Percentiles rank a stretch among this genome's conserved stretches.
Conservation (phyloP, 148 eudicot species). For the Rhododendron mucronatum region DNA sequence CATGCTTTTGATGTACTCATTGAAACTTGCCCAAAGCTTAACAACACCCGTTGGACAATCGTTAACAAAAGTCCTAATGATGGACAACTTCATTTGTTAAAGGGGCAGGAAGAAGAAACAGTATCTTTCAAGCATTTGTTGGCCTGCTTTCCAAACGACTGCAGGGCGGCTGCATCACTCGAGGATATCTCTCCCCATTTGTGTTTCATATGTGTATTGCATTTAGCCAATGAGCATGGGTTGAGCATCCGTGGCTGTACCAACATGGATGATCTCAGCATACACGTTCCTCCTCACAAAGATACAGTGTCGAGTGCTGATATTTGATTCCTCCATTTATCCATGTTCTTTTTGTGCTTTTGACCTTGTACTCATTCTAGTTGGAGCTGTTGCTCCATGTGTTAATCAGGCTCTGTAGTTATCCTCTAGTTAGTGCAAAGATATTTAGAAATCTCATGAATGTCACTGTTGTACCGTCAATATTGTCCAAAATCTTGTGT, state of each 20-base stretch:
- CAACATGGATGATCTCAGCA: slow-evolving; percentile 42
- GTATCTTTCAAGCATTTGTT: slow-evolving; percentile 48
- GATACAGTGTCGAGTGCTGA: not conserved
- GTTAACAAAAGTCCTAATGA: not conserved
- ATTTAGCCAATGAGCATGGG: slow-evolving; percentile 53
- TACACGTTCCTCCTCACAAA: slow-evolving; percentile 21
- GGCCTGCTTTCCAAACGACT: slow-evolving; percentile 41
- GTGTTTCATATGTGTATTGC: slow-evolving; percentile 54
- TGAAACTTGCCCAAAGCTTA: not conserved
- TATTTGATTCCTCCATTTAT: not conserved
- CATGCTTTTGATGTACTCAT: not conserved
- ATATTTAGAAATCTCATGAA: not conserved
- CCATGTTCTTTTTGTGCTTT: not conserved
- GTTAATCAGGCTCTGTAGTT: not conserved
- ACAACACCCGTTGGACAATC: not conserved
- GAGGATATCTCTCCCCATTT: slow-evolving; percentile 49
- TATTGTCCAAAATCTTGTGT: not conserved
- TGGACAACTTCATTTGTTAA: not conserved
- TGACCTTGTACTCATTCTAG: not conserved
- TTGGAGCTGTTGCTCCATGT: not conserved
- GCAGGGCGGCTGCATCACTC: slow-evolving; percentile 33
- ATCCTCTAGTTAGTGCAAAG: not conserved
- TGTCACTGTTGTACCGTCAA: not conserved
- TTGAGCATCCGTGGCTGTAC: slow-evolving; percentile 35
- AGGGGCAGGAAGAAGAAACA: slow-evolving; percentile 29